Evolutionary conservation across 192 early-diverging fungal genomes (phyloP).

Genomic region (Obelidium mucronatum): DNA sequence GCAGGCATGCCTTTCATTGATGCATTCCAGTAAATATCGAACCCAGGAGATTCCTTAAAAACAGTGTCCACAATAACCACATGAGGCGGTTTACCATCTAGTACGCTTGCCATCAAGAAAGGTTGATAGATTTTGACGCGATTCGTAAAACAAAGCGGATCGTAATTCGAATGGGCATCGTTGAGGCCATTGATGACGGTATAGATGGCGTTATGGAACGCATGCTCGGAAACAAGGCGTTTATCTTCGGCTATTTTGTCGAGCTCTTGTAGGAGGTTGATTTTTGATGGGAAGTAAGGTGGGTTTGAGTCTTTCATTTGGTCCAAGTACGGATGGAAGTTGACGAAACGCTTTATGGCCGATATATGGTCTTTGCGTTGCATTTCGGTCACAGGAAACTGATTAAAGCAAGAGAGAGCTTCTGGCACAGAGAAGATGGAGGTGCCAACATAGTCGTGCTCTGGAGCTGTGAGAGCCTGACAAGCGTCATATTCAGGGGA

Average conservation of each 20-base stretch:
- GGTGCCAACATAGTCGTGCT: background rate
- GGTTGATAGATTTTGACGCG: background rate
- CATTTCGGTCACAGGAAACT: background rate
- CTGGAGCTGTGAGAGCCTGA: background rate
- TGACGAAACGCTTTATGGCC: background rate
- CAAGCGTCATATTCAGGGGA: background rate
- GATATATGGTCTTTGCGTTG: background rate
- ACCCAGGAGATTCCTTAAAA: background rate
- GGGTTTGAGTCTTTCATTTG: background rate
- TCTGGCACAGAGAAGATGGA: background rate
- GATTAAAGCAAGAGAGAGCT: background rate
- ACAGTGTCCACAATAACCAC: background rate
- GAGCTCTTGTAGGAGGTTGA: background rate
- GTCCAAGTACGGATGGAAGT: slow-evolving; percentile 17
- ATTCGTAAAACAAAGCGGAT: background rate
- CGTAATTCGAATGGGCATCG: slow-evolving; percentile 15
- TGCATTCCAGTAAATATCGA: background rate
- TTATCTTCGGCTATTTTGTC: background rate
- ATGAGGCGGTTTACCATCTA: background rate
- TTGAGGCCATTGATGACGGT: background rate
- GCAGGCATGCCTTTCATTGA: background rate
- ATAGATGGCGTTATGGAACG: background rate
- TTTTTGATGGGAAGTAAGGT: slow-evolving; percentile 4
- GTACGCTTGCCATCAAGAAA: background rate
- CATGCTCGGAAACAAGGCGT: background rate